phyloP scores from a whole-genome alignment of 306 rosid genomes.

The Rosa persica region DNA sequence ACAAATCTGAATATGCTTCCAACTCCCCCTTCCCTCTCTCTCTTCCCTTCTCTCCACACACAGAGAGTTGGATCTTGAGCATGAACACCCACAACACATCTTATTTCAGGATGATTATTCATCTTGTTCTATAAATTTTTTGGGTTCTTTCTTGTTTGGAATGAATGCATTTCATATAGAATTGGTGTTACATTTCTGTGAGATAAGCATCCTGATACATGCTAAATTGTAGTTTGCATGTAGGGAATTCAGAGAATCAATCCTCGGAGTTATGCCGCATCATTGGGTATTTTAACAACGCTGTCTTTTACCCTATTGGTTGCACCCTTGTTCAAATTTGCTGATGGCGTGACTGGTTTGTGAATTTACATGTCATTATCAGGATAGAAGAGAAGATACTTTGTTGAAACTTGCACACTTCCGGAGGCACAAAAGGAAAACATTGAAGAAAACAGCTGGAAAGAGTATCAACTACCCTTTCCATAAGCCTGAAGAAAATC shows the following conservation, averaged over 20 bases:
- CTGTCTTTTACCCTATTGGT: neutral
- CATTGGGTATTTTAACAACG: slow-evolving; percentile 64
- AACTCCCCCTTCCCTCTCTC: too few species aligned
- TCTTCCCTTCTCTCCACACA: too few species aligned
- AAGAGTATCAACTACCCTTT: slow-evolving; percentile 62
- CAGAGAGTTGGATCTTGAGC: neutral
- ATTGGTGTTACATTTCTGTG: neutral
- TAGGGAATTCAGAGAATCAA: slow-evolving; percentile 95
- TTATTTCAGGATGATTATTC: slow-evolving; percentile 12
- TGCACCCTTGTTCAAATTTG: slow-evolving; percentile 4
- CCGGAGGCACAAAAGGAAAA: slow-evolving; percentile 86
- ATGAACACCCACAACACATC: neutral
- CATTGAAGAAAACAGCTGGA: slow-evolving; percentile 72
- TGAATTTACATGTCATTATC: slow-evolving; percentile 32
- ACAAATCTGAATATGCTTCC: too few species aligned
- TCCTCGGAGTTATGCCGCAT: slow-evolving; percentile 98
- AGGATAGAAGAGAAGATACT: slow-evolving; percentile 99
- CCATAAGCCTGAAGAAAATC: slow-evolving; percentile 91
- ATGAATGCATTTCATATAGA: neutral
- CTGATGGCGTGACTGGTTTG: slow-evolving; percentile 5
- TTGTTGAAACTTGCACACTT: slow-evolving; percentile 75
- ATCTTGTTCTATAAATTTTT: neutral
- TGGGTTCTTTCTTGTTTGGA: slow-evolving; percentile 6
- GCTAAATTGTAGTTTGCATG: slow-evolving; percentile 80
- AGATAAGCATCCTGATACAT: slow-evolving; percentile 42